Conservation (phyloP, 805 yeast genomes). For the Sugiyamaella floridensis region DNA sequence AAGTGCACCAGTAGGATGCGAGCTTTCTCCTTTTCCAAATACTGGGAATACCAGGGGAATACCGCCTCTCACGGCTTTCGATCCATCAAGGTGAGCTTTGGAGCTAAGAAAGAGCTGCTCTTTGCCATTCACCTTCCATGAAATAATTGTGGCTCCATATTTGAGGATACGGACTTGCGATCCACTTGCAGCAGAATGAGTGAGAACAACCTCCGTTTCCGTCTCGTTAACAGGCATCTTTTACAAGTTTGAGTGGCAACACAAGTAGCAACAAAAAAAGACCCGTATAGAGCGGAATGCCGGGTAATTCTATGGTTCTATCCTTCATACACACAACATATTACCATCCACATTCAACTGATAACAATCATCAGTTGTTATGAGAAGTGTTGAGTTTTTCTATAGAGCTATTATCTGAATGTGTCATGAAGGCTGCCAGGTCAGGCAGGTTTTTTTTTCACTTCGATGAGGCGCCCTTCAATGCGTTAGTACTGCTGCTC, state of each 20-base stretch:
- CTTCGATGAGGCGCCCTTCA: neutral
- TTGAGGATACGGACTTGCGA: slow-evolving; percentile 65
- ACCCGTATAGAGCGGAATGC: neutral
- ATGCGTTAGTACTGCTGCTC: neutral
- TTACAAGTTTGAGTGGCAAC: neutral
- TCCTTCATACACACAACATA: too few species aligned
- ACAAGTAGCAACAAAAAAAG: neutral
- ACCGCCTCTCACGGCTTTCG: slow-evolving; percentile 95
- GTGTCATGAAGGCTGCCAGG: too few species aligned
- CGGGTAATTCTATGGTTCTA: neutral
- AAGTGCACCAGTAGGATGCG: slow-evolving; percentile 51
- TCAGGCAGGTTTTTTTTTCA: neutral
- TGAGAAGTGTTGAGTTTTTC: neutral
- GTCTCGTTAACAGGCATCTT: slow-evolving; percentile 61
- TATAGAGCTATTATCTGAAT: neutral
- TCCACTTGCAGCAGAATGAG: slow-evolving; percentile 43
- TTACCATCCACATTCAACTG: too few species aligned
- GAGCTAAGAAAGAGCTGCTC: slow-evolving; percentile 73
- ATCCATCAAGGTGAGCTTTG: slow-evolving; percentile 76
- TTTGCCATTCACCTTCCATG: slow-evolving; percentile 66
- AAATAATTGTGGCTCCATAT: slow-evolving; percentile 81
- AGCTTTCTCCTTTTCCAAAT: slow-evolving; percentile 51
- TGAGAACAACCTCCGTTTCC: slow-evolving; percentile 53
- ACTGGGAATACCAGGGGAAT: slow-evolving; percentile 93
- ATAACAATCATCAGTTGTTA: neutral